These are phyloP conservation scores for Gymnopus androsaceus DNA, from an alignment of 1,284 basidiomycete genomes.

Conservation along the genomic window DNA sequence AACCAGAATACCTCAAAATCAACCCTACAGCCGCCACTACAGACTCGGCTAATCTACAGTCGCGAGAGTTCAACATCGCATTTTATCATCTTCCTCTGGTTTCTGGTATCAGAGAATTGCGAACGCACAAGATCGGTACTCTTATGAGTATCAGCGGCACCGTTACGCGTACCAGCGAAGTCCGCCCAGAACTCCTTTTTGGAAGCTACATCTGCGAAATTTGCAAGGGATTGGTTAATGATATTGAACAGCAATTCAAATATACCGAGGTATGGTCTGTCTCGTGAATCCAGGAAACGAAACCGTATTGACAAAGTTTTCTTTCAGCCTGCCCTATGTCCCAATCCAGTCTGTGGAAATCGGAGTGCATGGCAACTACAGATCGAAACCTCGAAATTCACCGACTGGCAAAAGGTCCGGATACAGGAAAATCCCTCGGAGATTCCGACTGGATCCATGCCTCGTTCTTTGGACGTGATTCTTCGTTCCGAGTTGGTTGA, in stretches of 20 bases:
- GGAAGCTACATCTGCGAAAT: slow-evolving; percentile 93
- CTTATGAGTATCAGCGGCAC: slow-evolving; percentile 94
- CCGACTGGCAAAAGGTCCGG: slow-evolving; percentile 99
- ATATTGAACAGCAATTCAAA: slow-evolving; percentile 99
- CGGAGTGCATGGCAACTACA: slow-evolving; percentile 90
- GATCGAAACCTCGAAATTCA: slow-evolving; percentile 95
- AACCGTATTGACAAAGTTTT: neutral
- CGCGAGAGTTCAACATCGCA: slow-evolving; percentile 92
- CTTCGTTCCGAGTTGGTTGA: slow-evolving; percentile 95
- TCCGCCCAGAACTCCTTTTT: slow-evolving; percentile 91
- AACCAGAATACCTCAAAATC: slow-evolving; percentile 92
- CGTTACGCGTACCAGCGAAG: slow-evolving; percentile 97
- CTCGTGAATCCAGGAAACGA: neutral
- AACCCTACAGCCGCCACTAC: slow-evolving; percentile 79
- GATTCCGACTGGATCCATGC: slow-evolving; percentile 98
- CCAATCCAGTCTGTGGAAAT: slow-evolving; percentile 92
- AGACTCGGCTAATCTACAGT: slow-evolving; percentile 83
- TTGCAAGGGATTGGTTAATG: slow-evolving; percentile 86
- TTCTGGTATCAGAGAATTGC: slow-evolving; percentile 92
- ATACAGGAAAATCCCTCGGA: slow-evolving; percentile 99
- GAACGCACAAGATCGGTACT: slow-evolving; percentile 91
- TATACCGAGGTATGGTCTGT: slow-evolving; percentile 89
- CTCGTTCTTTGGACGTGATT: slow-evolving; percentile 94
- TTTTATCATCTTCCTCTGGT: slow-evolving; percentile 97
- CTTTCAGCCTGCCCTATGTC: slow-evolving; percentile 85